Conservation (phyloP, 2,329 filamentous ascomycete genomes). For the Colletotrichum acutatum region DNA sequence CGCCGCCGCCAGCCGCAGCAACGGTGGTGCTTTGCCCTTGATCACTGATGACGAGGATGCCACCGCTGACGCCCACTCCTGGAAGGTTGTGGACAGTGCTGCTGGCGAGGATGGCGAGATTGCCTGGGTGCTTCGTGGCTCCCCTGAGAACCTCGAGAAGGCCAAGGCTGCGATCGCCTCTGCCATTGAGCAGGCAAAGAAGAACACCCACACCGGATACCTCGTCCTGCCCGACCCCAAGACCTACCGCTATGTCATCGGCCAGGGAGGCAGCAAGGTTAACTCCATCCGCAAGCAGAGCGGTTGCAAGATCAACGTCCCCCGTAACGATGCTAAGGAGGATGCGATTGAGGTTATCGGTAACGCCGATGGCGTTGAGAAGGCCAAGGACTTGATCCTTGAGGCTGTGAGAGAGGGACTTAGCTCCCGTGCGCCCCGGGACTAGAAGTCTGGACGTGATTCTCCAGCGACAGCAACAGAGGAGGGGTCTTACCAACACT, state of each 20-base stretch:
- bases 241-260: constrained; percentile 91
- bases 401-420: constrained; percentile 78
- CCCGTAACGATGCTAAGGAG: constrained; percentile 76
- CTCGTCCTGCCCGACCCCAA: constrained; percentile 89
- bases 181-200: constrained; percentile 77
- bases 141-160: constrained; percentile 81
- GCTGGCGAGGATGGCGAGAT: constrained; percentile 77
- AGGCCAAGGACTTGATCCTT: constrained; percentile 89
- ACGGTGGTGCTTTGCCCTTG: constrained; percentile 78
- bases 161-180: constrained; percentile 80
- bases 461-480: neutral
- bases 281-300: constrained; percentile 93
- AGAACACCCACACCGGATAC: constrained; percentile 82
- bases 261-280: constrained; percentile 88
- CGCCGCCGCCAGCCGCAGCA: constrained; percentile 57
- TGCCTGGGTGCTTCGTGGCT: constrained; percentile 89
- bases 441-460: constrained; percentile 20
- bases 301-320: constrained; percentile 93
- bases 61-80: constrained; percentile 77
- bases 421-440: constrained; percentile 37
- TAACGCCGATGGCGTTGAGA: constrained; percentile 80
- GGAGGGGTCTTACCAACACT: neutral
- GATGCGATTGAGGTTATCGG: constrained; percentile 95
- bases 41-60: constrained; percentile 87
- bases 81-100: constrained; percentile 78